phyloP scores from a whole-genome alignment of 176 grass and related monocot species.

The Triticum monococcum region DNA sequence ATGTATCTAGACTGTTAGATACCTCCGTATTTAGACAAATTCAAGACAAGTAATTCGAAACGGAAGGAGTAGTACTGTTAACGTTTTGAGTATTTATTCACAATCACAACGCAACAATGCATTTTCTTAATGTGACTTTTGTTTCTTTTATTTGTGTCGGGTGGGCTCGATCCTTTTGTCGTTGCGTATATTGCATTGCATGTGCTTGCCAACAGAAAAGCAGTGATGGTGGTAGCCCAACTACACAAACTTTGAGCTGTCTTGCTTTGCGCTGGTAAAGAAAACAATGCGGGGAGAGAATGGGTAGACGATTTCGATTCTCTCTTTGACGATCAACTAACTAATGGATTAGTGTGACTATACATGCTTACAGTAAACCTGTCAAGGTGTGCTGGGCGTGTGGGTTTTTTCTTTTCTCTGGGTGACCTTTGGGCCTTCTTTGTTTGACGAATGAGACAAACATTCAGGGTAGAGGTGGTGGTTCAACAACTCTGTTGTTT shows the following conservation, averaged over 20 bases:
- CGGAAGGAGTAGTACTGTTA: too few species aligned
- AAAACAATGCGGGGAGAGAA: background rate
- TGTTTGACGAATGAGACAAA: background rate
- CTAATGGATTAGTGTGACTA: background rate
- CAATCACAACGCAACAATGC: background rate
- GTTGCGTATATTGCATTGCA: slow-evolving; percentile 16
- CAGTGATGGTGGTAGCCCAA: background rate
- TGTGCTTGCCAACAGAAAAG: slow-evolving; percentile 29
- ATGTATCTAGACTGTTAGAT: too few species aligned
- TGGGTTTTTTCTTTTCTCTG: background rate
- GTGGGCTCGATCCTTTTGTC: background rate
- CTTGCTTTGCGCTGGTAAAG: background rate
- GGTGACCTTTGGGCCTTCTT: background rate
- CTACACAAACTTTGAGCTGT: slow-evolving; percentile 4
- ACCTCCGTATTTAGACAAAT: too few species aligned
- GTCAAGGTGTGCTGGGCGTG: background rate
- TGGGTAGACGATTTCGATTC: background rate
- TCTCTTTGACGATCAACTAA: background rate
- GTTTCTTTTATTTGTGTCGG: background rate
- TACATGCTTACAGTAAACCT: background rate
- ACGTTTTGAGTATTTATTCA: background rate
- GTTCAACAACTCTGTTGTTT: background rate
- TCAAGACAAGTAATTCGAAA: too few species aligned
- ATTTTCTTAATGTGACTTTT: background rate
- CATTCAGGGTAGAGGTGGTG: background rate